Conservation (phyloP, 768 basidiomycete species). For the Mycena amicta region DNA sequence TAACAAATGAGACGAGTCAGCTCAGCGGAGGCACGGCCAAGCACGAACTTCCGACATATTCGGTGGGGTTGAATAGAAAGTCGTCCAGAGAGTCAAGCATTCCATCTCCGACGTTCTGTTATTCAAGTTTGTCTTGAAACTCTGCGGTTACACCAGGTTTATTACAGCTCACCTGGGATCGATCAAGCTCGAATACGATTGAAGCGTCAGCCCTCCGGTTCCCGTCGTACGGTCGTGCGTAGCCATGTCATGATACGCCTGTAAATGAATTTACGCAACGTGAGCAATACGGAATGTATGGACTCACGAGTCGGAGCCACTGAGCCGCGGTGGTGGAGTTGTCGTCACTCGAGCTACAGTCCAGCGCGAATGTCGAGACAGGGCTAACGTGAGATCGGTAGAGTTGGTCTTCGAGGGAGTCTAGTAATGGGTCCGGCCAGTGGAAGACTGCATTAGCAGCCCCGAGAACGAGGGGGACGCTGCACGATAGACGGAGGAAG, state of each 20-base stretch:
- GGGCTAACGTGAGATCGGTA: neutral
- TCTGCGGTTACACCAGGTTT: neutral
- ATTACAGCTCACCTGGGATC: conserved; percentile 11
- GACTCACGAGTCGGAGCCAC: conserved; percentile 21
- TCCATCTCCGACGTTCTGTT: neutral
- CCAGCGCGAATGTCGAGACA: neutral
- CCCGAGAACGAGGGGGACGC: neutral
- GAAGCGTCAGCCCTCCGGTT: conserved; percentile 27
- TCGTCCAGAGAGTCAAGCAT: conserved; percentile 2
- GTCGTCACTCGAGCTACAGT: conserved; percentile 10
- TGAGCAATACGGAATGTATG: neutral
- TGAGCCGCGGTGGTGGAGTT: conserved; percentile 16
- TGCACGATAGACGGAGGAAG: too few species aligned
- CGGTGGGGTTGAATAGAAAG: neutral
- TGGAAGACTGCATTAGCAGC: conserved; percentile 9
- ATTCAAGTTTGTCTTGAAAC: neutral
- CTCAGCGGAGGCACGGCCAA: neutral
- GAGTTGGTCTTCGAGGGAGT: conserved; percentile 10
- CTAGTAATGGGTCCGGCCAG: conserved; percentile 12
- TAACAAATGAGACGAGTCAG: neutral
- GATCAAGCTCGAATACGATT: conserved; percentile 25
- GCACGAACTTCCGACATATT: conserved; percentile 17
- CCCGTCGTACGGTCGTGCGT: conserved; percentile 20
- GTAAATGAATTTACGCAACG: neutral
- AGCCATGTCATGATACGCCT: conserved; percentile 25